Evolutionary conservation across 202 grass and related monocot species (phyloP), one percentile per base, ranked within the genome.

Genomic region (Panicum hallii): DNA sequence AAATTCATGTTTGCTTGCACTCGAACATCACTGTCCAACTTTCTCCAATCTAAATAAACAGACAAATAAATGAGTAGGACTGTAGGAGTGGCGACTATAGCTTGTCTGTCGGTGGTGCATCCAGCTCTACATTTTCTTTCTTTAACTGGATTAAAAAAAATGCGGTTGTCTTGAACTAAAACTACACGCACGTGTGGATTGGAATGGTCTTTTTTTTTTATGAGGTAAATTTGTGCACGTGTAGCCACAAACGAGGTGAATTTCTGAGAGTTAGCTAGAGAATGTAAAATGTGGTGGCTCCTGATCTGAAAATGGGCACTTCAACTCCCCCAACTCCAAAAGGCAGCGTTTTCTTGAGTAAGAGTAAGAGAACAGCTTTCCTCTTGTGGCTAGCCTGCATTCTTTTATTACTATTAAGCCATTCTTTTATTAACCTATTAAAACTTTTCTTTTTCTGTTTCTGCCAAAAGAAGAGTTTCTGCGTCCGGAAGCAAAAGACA

Each of bases 291-390:
- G 63, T 43, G 28, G 63, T 49, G 63, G 55, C 63, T 52, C 73
- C 53, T 65, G 52, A 88, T 34, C 38, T 89, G 86, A 91, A 91
- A 89, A 91, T 86, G 65, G 72, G 60, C 65, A 74, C 66, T 50
- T 53, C 56, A 92, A 72, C 85, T 54, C 67, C 38, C 74, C 44
- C 10, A 36, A 61, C 12, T 72, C 40, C 11, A 41, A 69, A 72
- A 72, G 50, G 5, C 41, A 65, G 62, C 46, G 9, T 30, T 72
- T 20, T 82, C 66, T 85, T 54, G 61, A 90, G 85, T 86, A 86
- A 55, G 88, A 85, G 88, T 93, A 85, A 90, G 46, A 75, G 17
- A 86, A 74, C 74, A 68, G 6, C 68, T 65, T 79, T 81, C 71
- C 42, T 58, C 54, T 32, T 16, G 30, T 49, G 42, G 60, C 19